Percentiles rank a stretch among this genome's conserved stretches.
Evolutionary conservation across 2,329 filamentous ascomycete species (phyloP).

Genomic region (Cercospora nicotianae): DNA sequence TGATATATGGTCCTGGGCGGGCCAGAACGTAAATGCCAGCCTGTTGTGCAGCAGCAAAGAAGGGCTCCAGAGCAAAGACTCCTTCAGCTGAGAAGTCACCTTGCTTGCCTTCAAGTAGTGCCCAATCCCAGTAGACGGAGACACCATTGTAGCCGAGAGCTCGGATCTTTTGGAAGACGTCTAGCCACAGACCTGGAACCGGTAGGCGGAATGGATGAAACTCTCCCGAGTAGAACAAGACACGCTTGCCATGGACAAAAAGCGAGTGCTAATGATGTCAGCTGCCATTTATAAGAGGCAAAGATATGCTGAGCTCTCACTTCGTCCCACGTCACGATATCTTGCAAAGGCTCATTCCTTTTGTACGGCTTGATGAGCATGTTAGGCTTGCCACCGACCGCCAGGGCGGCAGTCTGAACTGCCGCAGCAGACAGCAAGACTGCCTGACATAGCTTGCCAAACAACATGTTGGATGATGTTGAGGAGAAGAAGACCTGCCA

Average conservation of each 20-base stretch:
- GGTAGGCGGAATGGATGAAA: constrained; percentile 69
- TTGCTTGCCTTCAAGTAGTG: constrained; percentile 69
- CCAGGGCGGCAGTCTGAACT: constrained; percentile 41
- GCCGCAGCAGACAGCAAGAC: constrained; percentile 30
- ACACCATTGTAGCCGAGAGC: constrained; percentile 76
- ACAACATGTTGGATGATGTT: constrained; percentile 28
- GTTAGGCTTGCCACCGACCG: constrained; percentile 53
- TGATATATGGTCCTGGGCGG: constrained; percentile 56
- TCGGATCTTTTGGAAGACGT: constrained; percentile 80
- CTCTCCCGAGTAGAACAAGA: constrained; percentile 72
- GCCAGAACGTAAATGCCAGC: constrained; percentile 77
- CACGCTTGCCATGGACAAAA: constrained; percentile 66
- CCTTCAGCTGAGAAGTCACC: constrained; percentile 70
- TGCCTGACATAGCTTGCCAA: constrained; percentile 29
- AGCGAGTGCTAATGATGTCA: constrained; percentile 55
- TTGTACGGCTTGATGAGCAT: constrained; percentile 52
- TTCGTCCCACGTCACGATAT: constrained; percentile 69
- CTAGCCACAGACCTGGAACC: constrained; percentile 64
- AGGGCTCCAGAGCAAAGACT: constrained; percentile 69
- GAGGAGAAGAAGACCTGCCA: neutral
- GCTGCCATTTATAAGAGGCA: neutral
- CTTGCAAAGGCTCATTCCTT: constrained; percentile 52
- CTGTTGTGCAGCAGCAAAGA: constrained; percentile 71
- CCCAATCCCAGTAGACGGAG: constrained; percentile 80
- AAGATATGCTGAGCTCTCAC: constrained; percentile 14